phyloP scores from a whole-genome alignment of 192 early-diverging fungal genomes.

The Umbelopsis sp. region DNA sequence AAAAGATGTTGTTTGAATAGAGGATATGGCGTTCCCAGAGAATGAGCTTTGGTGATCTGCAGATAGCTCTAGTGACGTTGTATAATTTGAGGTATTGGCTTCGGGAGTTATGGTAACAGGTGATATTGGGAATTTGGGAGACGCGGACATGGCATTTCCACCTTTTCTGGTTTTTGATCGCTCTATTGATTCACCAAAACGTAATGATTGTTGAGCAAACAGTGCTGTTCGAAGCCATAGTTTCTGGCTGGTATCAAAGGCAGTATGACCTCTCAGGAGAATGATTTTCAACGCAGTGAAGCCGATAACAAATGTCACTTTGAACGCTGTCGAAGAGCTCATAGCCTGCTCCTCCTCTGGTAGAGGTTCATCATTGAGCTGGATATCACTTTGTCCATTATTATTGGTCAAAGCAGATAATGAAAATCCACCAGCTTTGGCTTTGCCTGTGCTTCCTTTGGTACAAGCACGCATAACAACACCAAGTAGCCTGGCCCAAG shows the following conservation, averaged over 20 bases:
- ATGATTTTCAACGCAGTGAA: conserved; percentile 57
- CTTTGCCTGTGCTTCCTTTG: conserved; percentile 24
- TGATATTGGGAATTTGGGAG: conserved; percentile 6
- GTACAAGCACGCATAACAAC: conserved; percentile 29
- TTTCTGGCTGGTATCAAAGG: conserved; percentile 43
- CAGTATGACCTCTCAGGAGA: conserved; percentile 49
- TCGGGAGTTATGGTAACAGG: neutral
- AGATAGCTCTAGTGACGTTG: neutral
- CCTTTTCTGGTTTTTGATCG: conserved; percentile 2
- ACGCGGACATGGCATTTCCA: neutral
- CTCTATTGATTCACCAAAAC: conserved; percentile 38
- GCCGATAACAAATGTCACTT: conserved; percentile 40
- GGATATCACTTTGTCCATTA: neutral
- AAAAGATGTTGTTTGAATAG: neutral
- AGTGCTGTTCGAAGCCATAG: conserved; percentile 45
- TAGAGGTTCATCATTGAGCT: conserved; percentile 4
- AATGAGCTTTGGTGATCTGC: neutral
- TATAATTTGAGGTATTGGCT: neutral
- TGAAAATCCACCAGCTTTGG: conserved; percentile 23
- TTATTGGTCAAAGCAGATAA: conserved; percentile 19
- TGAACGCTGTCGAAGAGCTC: conserved; percentile 27
- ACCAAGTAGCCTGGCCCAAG: conserved; percentile 28
- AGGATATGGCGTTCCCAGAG: conserved; percentile 18
- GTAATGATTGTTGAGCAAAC: conserved; percentile 40
- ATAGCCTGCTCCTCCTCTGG: conserved; percentile 16